phyloP scores from a whole-genome alignment of 176 grass and related monocot species.

The Themeda triandra region DNA sequence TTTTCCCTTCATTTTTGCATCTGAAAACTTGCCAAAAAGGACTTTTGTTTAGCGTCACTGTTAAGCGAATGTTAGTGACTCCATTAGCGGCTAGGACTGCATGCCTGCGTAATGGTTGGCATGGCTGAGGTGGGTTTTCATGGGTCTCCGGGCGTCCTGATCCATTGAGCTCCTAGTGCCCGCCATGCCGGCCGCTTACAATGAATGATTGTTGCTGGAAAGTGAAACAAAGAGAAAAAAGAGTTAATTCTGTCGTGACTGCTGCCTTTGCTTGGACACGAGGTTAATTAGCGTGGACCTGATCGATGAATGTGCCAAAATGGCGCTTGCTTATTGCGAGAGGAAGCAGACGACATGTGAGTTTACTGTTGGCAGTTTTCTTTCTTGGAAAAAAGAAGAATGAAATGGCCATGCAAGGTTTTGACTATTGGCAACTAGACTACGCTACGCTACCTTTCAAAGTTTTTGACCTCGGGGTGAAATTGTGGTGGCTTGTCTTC shows the following conservation, averaged over 20 bases:
- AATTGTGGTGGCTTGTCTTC: neutral
- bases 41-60: constrained; percentile 6
- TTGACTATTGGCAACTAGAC: neutral
- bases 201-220: neutral
- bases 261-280: constrained; percentile 21
- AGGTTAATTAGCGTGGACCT: neutral
- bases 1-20: constrained; percentile 21
- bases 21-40: constrained; percentile 5
- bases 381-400: no score
- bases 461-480: neutral
- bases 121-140: constrained; percentile 35
- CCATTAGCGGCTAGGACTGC: neutral
- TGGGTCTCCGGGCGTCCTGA: constrained; percentile 9
- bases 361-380: neutral
- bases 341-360: neutral
- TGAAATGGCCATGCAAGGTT: neutral
- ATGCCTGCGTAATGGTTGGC: constrained; percentile 9
- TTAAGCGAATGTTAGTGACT: neutral
- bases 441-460: no score
- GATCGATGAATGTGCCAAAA: neutral
- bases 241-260: neutral
- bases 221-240: neutral
- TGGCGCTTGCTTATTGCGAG: neutral
- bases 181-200: constrained; percentile 41
- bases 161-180: constrained; percentile 33